Conservation (phyloP, 2,329 filamentous ascomycete genomes). For the Zymoseptoria ardabiliae region DNA sequence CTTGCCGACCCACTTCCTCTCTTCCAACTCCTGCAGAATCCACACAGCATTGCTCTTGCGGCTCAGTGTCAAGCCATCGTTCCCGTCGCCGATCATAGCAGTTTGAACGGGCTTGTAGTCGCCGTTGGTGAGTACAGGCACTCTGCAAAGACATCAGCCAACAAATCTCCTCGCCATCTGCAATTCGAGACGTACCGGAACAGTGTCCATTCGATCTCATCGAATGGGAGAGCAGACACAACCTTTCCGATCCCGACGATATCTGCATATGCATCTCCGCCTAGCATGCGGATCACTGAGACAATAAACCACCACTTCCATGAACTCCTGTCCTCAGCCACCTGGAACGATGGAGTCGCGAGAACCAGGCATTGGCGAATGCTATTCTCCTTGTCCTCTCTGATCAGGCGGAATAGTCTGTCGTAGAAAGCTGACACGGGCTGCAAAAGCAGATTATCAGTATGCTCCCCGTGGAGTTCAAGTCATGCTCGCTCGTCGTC, state of each 20-base stretch:
- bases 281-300: constrained; percentile 4
- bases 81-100: constrained; percentile 8
- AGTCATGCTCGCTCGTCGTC: background rate
- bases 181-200: constrained; percentile 7
- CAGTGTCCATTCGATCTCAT: constrained; percentile 15
- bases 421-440: constrained; percentile 14
- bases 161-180: background rate
- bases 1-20: constrained; percentile 17
- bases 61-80: constrained; percentile 14
- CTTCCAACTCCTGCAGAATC: constrained; percentile 18
- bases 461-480: background rate
- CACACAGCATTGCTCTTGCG: constrained; percentile 19
- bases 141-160: constrained; percentile 7
- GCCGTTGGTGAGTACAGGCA: constrained; percentile 15
- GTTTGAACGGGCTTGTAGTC: constrained; percentile 12
- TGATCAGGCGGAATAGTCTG: constrained; percentile 10
- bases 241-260: constrained; percentile 15
- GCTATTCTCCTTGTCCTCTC: background rate
- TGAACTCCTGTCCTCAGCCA: constrained; percentile 5
- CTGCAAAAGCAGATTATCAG: background rate
- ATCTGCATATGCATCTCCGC: constrained; percentile 13
- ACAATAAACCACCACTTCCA: constrained; percentile 11
- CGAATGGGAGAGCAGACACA: constrained; percentile 2
- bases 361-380: constrained; percentile 10
- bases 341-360: constrained; percentile 11